Evolutionary conservation across 352 stramenopile species (phyloP).

Genomic region (Phytopythium ostracodes): DNA sequence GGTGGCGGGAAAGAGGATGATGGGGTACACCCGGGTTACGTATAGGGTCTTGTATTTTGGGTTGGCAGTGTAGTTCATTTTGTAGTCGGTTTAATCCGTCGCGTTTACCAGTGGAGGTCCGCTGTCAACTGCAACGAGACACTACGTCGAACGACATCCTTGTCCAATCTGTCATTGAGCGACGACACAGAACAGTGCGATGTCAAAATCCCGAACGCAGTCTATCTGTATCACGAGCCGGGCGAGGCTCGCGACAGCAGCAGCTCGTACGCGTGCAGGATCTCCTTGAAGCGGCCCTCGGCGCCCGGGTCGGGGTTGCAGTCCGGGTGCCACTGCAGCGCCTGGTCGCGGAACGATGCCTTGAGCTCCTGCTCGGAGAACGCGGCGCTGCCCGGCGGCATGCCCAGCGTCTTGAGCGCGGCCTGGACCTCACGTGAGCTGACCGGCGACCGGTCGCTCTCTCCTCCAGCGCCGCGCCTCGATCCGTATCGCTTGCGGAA

Average conservation of each 20-base stretch:
- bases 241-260: conserved; percentile 28
- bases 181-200: no score
- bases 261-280: conserved; percentile 87
- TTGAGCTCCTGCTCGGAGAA: conserved; percentile 34
- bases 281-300: conserved; percentile 79
- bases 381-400: conserved; percentile 7
- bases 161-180: neutral
- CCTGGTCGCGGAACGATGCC: conserved; percentile 55
- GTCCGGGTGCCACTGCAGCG: conserved; percentile 91
- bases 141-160: neutral
- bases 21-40: neutral
- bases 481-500: conserved; percentile 19
- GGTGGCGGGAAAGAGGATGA: neutral
- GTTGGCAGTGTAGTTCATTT: neutral
- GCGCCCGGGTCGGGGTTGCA: conserved; percentile 82
- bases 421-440: conserved; percentile 17
- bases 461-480: neutral
- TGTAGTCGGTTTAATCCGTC: neutral
- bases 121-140: neutral
- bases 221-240: neutral
- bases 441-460: conserved; percentile 4
- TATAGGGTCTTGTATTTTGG: neutral
- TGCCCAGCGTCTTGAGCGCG: conserved; percentile 20
- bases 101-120: neutral
- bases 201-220: no score